These are phyloP conservation scores for Nitzschia putrida DNA, from an alignment of 108 stramenopile genomes.

Conservation along the genomic window DNA sequence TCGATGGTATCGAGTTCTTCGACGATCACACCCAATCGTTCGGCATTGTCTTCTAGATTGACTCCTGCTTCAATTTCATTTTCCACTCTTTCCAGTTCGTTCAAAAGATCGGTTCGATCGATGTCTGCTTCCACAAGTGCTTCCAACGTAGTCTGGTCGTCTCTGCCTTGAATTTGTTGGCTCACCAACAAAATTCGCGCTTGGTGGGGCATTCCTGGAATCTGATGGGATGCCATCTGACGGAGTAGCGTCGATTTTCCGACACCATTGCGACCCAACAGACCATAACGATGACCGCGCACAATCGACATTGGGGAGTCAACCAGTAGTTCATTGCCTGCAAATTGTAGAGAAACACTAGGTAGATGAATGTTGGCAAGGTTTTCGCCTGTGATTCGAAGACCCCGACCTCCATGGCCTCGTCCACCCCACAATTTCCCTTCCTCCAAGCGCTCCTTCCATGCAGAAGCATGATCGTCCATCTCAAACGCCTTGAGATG, in stretches of 20 bases:
- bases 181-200: conserved; percentile 72
- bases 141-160: conserved; percentile 65
- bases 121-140: conserved; percentile 68
- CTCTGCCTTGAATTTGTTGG: conserved; percentile 83
- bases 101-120: conserved; percentile 54
- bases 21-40: conserved; percentile 63
- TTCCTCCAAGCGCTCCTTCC: conserved; percentile 48
- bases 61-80: conserved; percentile 51
- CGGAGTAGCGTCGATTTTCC: conserved; percentile 86
- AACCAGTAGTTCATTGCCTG: conserved; percentile 55
- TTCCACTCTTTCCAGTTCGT: conserved; percentile 63
- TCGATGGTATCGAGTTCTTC: conserved; percentile 71
- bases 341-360: conserved; percentile 43
- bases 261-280: conserved; percentile 77
- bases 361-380: conserved; percentile 49
- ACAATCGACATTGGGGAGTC: conserved; percentile 56
- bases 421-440: conserved; percentile 57
- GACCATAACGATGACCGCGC: conserved; percentile 70
- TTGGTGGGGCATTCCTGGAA: conserved; percentile 81
- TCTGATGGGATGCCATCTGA: conserved; percentile 61
- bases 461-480: conserved; percentile 59
- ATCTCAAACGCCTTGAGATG: conserved; percentile 6
- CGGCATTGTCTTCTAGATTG: conserved; percentile 47
- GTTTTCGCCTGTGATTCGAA: conserved; percentile 47
- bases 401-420: conserved; percentile 61